phyloP scores from a whole-genome alignment of 495 filamentous ascomycete genomes.

The Penicillium silybi region DNA sequence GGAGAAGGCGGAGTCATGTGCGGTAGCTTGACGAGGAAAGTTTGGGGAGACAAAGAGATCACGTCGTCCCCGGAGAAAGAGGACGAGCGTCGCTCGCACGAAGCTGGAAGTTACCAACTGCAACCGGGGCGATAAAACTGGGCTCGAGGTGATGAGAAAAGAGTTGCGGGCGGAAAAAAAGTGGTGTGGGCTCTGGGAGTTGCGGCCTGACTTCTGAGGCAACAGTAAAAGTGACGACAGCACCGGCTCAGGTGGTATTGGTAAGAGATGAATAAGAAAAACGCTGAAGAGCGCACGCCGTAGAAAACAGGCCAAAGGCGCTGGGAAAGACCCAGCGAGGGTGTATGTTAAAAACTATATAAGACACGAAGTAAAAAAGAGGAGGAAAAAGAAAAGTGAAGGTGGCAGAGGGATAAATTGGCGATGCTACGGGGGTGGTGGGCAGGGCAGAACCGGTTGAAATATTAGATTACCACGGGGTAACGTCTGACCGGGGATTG shows the following conservation, averaged over 20 bases:
- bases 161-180: constrained; percentile 26
- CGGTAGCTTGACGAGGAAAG: constrained; percentile 21
- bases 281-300: not conserved
- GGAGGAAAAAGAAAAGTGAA: constrained; percentile 11
- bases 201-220: constrained; percentile 30
- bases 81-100: constrained; percentile 22
- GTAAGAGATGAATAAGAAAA: constrained; percentile 4
- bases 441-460: constrained; percentile 5
- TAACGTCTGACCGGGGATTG: constrained; percentile 1
- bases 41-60: constrained; percentile 1
- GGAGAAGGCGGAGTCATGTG: constrained; percentile 47
- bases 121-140: not conserved
- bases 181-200: constrained; percentile 11
- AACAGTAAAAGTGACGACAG: constrained; percentile 32
- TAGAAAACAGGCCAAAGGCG: not conserved
- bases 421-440: constrained; percentile 22
- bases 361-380: constrained; percentile 4
- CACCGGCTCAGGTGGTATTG: constrained; percentile 8
- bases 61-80: constrained; percentile 15
- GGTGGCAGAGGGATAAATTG: constrained; percentile 16
- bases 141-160: constrained; percentile 3
- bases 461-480: constrained; percentile 25
- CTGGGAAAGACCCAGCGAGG: not conserved
- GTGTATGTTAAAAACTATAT: not conserved
- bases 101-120: constrained; percentile 13